Evolutionary conservation across 306 rosid species (phyloP).

Genomic region (Hippophae rhamnoides): DNA sequence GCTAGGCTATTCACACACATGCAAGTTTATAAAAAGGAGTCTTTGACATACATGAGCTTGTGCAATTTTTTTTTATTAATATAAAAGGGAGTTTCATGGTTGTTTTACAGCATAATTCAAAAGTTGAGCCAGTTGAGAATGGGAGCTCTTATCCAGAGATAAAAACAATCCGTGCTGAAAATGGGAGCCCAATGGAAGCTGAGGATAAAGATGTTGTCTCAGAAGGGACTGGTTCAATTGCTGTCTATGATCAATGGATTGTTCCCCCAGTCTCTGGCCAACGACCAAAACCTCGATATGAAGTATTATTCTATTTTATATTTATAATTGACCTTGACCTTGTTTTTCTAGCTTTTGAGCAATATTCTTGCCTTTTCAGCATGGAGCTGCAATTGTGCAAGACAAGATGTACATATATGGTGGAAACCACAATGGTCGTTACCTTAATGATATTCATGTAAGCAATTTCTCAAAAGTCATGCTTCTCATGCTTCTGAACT

Average conservation of each 20-base stretch:
- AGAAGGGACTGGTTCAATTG: slow-evolving; percentile 59
- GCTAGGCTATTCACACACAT: too few relatives aligned
- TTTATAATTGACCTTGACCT: slow-evolving; percentile 7
- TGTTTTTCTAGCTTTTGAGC: slow-evolving; percentile 20
- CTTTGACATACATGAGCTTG: too few relatives aligned
- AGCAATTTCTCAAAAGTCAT: slow-evolving; percentile 26
- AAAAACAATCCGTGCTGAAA: slow-evolving; percentile 59
- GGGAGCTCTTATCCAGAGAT: slow-evolving; percentile 64
- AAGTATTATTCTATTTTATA: slow-evolving; percentile 40
- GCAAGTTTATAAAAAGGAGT: too few relatives aligned
- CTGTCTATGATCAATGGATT: slow-evolving; percentile 76
- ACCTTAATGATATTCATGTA: slow-evolving; percentile 82
- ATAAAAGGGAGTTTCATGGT: slow-evolving; percentile 12
- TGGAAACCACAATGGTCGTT: slow-evolving; percentile 97
- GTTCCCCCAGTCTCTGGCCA: slow-evolving; percentile 65
- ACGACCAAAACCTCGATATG: slow-evolving; percentile 76
- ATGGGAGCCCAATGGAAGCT: slow-evolving; percentile 53
- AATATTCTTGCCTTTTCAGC: slow-evolving; percentile 43
- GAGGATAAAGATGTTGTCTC: slow-evolving; percentile 69
- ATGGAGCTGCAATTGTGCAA: slow-evolving; percentile 79
- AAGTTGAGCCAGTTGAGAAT: slow-evolving; percentile 61
- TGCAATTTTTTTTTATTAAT: neutral
- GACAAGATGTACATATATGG: slow-evolving; percentile 91
- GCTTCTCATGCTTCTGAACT: slow-evolving; percentile 9
- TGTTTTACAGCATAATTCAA: slow-evolving; percentile 49